These are phyloP conservation scores for Tricholoma matsutake DNA, from an alignment of 768 basidiomycete genomes.

Conservation along the genomic window DNA sequence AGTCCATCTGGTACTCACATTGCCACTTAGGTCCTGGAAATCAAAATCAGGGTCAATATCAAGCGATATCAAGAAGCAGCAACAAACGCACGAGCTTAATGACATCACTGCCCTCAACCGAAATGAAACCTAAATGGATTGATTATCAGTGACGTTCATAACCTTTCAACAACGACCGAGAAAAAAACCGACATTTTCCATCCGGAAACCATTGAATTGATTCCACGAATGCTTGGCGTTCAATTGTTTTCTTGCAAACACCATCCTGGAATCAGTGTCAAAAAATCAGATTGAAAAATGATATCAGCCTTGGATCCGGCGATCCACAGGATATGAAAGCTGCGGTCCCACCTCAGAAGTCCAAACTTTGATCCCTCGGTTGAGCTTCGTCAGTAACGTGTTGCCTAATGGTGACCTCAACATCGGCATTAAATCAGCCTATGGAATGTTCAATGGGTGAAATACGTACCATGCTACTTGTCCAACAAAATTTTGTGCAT, in stretches of 20 bases:
- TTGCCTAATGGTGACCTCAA: conserved; percentile 63
- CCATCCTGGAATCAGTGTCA: conserved; percentile 46
- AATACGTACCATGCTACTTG: conserved; percentile 66
- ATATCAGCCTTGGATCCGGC: neutral
- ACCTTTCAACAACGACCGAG: neutral
- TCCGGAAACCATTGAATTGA: conserved; percentile 67
- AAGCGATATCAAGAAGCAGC: neutral
- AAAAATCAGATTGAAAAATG: neutral
- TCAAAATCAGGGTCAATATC: conserved; percentile 3
- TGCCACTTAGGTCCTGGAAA: conserved; percentile 55
- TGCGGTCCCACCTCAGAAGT: conserved; percentile 48
- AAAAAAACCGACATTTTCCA: conserved; percentile 45
- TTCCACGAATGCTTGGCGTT: conserved; percentile 52
- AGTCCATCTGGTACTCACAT: conserved; percentile 31
- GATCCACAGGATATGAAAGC: conserved; percentile 1
- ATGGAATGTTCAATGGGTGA: neutral
- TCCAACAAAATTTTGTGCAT: conserved; percentile 68
- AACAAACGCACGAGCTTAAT: conserved; percentile 49
- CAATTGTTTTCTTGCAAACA: conserved; percentile 64
- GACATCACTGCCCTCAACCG: conserved; percentile 63
- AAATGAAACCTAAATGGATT: conserved; percentile 54
- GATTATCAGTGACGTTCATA: neutral
- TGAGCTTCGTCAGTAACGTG: conserved; percentile 61
- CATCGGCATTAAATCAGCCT: neutral
- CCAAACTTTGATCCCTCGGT: conserved; percentile 69